These are phyloP conservation scores for Populus nigra DNA, from an alignment of 345 rosid species.

Conservation along the genomic window DNA sequence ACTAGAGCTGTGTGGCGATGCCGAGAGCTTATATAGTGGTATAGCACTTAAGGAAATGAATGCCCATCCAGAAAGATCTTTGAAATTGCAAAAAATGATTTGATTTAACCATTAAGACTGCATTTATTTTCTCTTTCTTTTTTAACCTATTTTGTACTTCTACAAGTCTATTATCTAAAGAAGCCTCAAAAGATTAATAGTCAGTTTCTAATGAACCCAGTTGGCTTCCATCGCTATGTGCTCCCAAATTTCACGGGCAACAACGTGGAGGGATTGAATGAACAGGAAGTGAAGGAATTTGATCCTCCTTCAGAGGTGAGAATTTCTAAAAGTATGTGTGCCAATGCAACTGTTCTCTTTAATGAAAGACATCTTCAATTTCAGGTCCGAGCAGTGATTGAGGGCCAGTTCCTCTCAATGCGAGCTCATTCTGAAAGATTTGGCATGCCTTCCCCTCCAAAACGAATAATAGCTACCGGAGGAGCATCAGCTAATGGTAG, in stretches of 20 bases:
- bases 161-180: not conserved
- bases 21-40: too few relatives aligned
- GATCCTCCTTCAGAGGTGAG: slow-evolving; percentile 89
- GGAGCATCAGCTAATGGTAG: slow-evolving; percentile 83
- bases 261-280: slow-evolving; percentile 45
- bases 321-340: not conserved
- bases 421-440: slow-evolving; percentile 87
- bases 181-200: slow-evolving; percentile 1
- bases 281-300: slow-evolving; percentile 63
- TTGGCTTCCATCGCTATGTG: slow-evolving; percentile 75
- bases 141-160: not conserved
- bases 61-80: too few relatives aligned
- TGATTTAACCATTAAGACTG: too few relatives aligned
- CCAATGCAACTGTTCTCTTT: not conserved
- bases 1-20: too few relatives aligned
- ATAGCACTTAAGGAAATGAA: too few relatives aligned
- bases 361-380: slow-evolving; percentile 11
- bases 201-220: slow-evolving; percentile 34
- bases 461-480: slow-evolving; percentile 85
- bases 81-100: too few relatives aligned
- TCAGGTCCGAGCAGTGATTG: slow-evolving; percentile 85
- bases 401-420: slow-evolving; percentile 90
- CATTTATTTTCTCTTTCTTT: not conserved
- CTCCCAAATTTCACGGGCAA: slow-evolving; percentile 57
- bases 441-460: slow-evolving; percentile 89